Percentiles rank a stretch among this genome's conserved stretches.
These are phyloP conservation scores for Lachnellula arida DNA, from an alignment of 2,329 filamentous ascomycete species.

Conservation along the genomic window DNA sequence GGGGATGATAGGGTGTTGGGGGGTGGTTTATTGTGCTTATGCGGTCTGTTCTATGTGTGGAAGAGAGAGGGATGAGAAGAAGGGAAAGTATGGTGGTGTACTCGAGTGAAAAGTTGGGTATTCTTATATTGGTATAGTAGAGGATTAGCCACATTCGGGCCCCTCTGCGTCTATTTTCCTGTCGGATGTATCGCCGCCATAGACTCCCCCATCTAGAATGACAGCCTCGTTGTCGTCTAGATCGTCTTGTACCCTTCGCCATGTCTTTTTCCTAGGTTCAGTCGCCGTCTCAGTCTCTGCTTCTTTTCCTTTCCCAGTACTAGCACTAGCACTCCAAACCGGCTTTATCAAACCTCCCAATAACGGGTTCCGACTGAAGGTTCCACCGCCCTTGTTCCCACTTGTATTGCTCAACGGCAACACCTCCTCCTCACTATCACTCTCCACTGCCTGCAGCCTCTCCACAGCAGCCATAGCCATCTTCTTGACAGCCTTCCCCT, in stretches of 20 bases:
- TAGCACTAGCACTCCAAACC: slow-evolving; percentile 25
- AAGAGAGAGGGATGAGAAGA: background rate
- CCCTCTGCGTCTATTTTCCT: slow-evolving; percentile 19
- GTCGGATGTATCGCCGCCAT: slow-evolving; percentile 21
- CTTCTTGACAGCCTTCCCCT: slow-evolving; percentile 49
- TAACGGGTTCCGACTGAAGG: slow-evolving; percentile 34
- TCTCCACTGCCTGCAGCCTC: slow-evolving; percentile 13
- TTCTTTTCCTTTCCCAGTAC: slow-evolving; percentile 24
- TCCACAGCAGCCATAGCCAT: slow-evolving; percentile 29
- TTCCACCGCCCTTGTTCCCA: slow-evolving; percentile 24
- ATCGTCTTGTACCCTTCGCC: slow-evolving; percentile 39
- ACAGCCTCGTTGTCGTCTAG: slow-evolving; percentile 37
- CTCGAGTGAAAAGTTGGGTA: background rate
- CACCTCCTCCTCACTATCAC: slow-evolving; percentile 25
- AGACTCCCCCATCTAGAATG: slow-evolving; percentile 37
- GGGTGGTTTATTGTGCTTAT: background rate
- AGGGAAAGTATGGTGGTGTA: background rate
- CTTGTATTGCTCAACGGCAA: slow-evolving; percentile 10
- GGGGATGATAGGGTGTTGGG: no score
- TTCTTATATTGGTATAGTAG: background rate
- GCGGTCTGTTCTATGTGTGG: background rate
- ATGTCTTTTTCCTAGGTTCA: slow-evolving; percentile 29
- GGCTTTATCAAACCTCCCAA: slow-evolving; percentile 33
- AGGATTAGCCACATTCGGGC: slow-evolving; percentile 21
- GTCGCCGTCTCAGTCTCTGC: slow-evolving; percentile 12